Conservation (phyloP, 2,329 filamentous ascomycete species). For the Hypomyces rosellus region DNA sequence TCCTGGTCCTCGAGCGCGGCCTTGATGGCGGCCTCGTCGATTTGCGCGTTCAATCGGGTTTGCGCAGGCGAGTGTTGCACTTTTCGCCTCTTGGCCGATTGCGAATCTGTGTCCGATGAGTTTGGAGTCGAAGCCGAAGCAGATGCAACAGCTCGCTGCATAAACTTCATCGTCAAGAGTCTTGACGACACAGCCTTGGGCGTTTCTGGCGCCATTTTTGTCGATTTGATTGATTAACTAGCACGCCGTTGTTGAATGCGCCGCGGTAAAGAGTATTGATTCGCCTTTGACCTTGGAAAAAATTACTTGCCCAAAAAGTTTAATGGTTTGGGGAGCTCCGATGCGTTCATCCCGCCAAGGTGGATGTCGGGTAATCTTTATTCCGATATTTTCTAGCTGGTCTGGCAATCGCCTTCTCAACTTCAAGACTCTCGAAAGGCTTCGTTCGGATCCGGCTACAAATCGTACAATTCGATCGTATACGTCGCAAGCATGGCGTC, state of each 20-base stretch:
- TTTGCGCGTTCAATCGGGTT: constrained; percentile 28
- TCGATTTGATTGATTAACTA: neutral
- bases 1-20: constrained; percentile 62
- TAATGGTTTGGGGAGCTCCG: neutral
- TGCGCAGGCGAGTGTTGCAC: constrained; percentile 32
- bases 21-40: constrained; percentile 55
- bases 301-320: neutral
- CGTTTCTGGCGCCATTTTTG: constrained; percentile 43
- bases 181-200: constrained; percentile 74
- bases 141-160: constrained; percentile 77
- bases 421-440: no score
- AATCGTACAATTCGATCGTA: constrained; percentile 7
- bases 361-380: constrained; percentile 2
- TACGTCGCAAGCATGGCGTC: constrained; percentile 31
- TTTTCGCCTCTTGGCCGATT: constrained; percentile 59
- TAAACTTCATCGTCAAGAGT: constrained; percentile 93
- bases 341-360: no score
- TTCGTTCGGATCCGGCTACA: constrained; percentile 4
- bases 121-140: constrained; percentile 41
- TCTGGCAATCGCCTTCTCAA: no score
- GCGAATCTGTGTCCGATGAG: constrained; percentile 43
- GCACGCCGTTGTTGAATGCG: no score
- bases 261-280: neutral
- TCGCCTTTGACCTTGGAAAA: neutral
- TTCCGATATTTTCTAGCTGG: neutral